Percentiles rank a stretch among this genome's conserved stretches.
Evolutionary conservation across 2,329 filamentous ascomycete genomes (phyloP).

Genomic region (Chaetomium olivaceum): DNA sequence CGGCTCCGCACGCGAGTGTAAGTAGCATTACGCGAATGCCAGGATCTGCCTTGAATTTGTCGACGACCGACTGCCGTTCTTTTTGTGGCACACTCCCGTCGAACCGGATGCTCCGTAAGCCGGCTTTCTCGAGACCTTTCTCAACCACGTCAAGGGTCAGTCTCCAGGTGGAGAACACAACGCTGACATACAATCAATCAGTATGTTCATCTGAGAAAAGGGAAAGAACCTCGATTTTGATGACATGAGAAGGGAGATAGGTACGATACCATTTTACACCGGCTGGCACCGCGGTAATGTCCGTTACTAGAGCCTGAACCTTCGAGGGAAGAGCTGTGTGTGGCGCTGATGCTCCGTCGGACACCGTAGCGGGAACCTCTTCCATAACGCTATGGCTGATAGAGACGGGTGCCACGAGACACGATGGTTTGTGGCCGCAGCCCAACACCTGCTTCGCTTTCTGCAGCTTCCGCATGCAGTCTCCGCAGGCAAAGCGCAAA

Average conservation of each 20-base stretch:
- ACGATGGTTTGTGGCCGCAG: not conserved
- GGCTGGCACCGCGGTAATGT: not conserved
- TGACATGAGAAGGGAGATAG: not conserved
- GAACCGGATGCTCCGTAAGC: conserved; percentile 44
- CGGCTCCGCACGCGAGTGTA: conserved; percentile 54
- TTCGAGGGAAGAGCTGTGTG: conserved; percentile 4
- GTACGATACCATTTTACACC: conserved; percentile 45
- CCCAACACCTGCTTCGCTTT: not conserved
- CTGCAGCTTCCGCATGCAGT: conserved; percentile 32
- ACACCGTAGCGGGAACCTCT: not conserved
- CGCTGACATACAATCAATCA: conserved; percentile 38
- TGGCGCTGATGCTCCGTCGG: not conserved
- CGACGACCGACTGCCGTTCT: conserved; percentile 44
- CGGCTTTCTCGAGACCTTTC: conserved; percentile 39
- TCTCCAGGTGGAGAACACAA: conserved; percentile 55
- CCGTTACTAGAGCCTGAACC: conserved; percentile 2
- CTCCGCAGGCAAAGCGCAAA: conserved; percentile 37
- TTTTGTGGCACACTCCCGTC: conserved; percentile 49
- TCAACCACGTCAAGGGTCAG: conserved; percentile 50
- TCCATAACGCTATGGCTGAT: not conserved
- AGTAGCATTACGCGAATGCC: conserved; percentile 47
- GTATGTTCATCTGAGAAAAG: not conserved
- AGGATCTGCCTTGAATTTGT: conserved; percentile 44
- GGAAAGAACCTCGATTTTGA: not conserved
- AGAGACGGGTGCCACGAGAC: not conserved